These are phyloP conservation scores for Saccharum officinarum DNA, from an alignment of 176 grass and related monocot genomes.

Conservation along the genomic window DNA sequence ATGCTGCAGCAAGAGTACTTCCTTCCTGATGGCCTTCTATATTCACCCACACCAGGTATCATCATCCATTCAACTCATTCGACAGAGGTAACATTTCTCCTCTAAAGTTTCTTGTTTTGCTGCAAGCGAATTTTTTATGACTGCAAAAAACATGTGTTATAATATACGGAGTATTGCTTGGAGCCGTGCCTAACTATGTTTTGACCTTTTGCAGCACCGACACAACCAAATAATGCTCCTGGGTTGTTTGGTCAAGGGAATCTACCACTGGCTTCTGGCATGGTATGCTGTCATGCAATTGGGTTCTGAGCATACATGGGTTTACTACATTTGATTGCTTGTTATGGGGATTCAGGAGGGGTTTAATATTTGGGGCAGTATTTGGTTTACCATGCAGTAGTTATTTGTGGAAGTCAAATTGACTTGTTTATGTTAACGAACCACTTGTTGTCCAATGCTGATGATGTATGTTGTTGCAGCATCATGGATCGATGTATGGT, in stretches of 20 bases:
- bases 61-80: constrained; percentile 62
- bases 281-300: constrained; percentile 47
- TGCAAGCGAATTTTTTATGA: constrained; percentile 15
- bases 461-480: constrained; percentile 49
- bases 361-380: not conserved
- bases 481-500: constrained; percentile 53
- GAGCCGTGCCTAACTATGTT: constrained; percentile 30
- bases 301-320: not conserved
- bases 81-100: constrained; percentile 48
- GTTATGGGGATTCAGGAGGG: not conserved
- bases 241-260: constrained; percentile 68
- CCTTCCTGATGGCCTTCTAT: constrained; percentile 64
- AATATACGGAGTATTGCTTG: constrained; percentile 7
- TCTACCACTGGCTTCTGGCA: constrained; percentile 52
- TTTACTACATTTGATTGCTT: not conserved
- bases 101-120: constrained; percentile 5
- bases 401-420: constrained; percentile 15
- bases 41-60: constrained; percentile 69
- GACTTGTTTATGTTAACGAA: constrained; percentile 15
- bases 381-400: not conserved
- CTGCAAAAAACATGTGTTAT: not conserved
- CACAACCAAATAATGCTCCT: constrained; percentile 47
- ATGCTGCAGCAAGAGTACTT: constrained; percentile 68
- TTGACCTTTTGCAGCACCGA: constrained; percentile 48
- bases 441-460: constrained; percentile 22